A percentile compares a stretch with the other conserved stretches of the same genome.
phyloP scores from a whole-genome alignment of 768 basidiomycete genomes.

The Suillus luteus region DNA sequence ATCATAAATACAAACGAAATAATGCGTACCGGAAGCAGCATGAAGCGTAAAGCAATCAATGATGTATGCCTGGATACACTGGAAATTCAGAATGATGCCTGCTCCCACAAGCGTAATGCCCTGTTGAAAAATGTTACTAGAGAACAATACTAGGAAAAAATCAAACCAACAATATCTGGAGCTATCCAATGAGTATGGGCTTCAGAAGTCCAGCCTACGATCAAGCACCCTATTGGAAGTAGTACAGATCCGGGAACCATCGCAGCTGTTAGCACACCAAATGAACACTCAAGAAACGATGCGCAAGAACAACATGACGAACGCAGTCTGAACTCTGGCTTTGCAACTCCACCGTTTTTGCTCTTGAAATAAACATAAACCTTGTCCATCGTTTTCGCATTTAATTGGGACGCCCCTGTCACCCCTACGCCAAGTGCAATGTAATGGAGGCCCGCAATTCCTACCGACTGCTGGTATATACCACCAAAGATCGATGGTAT shows the following conservation, averaged over 20 bases:
- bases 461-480: conserved; percentile 50
- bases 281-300: not conserved
- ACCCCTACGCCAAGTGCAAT: conserved; percentile 71
- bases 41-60: conserved; percentile 68
- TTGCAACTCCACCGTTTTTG: conserved; percentile 55
- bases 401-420: conserved; percentile 50
- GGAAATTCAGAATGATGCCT: conserved; percentile 61
- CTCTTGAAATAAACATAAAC: conserved; percentile 53
- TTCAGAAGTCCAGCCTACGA: conserved; percentile 72
- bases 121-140: conserved; percentile 30
- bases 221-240: conserved; percentile 67
- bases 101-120: conserved; percentile 59
- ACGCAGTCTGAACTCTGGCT: conserved; percentile 57
- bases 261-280: conserved; percentile 41
- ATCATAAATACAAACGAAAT: not conserved
- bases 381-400: conserved; percentile 56
- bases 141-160: not conserved
- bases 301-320: conserved; percentile 15
- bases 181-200: conserved; percentile 65
- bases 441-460: conserved; percentile 36
- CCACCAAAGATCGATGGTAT: conserved; percentile 59
- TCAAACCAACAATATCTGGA: conserved; percentile 56
- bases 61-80: conserved; percentile 66
- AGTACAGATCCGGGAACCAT: conserved; percentile 63
- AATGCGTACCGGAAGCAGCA: conserved; percentile 61